phyloP scores from a whole-genome alignment of 1,139 yeast species.

The Yamadazyma oceani region DNA sequence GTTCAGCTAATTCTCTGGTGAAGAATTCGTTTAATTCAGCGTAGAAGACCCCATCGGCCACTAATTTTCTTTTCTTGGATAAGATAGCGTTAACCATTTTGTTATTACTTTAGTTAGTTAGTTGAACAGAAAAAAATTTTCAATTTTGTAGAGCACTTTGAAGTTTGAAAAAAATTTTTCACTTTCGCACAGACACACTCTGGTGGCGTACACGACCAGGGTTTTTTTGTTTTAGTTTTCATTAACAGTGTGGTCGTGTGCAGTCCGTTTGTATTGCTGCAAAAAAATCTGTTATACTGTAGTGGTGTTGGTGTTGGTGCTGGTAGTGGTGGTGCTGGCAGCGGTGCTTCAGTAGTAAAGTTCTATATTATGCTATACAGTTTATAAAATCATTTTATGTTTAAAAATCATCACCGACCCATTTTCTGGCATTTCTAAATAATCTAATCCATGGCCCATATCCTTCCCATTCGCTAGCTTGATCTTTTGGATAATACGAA shows the following conservation, averaged over 20 bases:
- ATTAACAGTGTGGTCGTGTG: no score
- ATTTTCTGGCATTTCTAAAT: conserved; percentile 89
- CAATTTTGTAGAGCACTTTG: no score
- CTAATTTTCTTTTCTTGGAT: conserved; percentile 86
- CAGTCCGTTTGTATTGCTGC: not conserved
- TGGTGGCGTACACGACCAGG: conserved; percentile 14
- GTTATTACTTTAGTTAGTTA: conserved; percentile 5
- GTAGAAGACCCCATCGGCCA: conserved; percentile 99
- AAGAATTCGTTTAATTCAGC: conserved; percentile 99
- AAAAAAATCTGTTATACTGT: no score
- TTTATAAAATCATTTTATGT: not conserved
- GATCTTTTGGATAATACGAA: conserved; percentile 83
- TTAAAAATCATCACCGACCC: conserved; percentile 64
- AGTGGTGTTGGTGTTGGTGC: no score
- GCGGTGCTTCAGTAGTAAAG: no score
- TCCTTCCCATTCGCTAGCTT: conserved; percentile 63
- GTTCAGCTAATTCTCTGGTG: conserved; percentile 99
- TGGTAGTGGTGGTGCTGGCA: no score
- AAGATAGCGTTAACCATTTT: conserved; percentile 55
- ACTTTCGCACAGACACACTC: conserved; percentile 1
- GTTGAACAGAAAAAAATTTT: conserved; percentile 7
- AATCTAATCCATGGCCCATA: conserved; percentile 95
- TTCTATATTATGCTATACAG: not conserved
- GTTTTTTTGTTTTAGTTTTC: no score
- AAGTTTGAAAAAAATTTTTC: conserved; percentile 21